Evolutionary conservation across 2,329 filamentous ascomycete species (phyloP), one percentile per base, ranked within the genome.

Genomic region (Aureobasidium lini): DNA sequence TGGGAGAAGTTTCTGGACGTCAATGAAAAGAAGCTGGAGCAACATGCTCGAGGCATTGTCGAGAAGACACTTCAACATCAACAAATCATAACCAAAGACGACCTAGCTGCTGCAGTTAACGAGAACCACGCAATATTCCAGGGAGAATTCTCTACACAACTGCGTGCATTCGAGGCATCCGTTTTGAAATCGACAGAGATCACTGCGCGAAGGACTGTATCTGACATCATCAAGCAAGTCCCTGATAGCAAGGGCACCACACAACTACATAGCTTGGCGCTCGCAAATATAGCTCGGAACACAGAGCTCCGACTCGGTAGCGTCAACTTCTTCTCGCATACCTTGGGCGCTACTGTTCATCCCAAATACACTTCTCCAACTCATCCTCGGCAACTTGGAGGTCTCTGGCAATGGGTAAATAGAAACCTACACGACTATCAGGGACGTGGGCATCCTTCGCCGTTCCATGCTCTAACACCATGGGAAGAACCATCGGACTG

Each of bases 401-500:
- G 43, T 7, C 1, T 57, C 4, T 57, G 54, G 54, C 54, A 48
- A 15, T 57, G 54, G 54, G 36, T 57, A 10, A 48, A 40, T 34
- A 57, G 54, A 10, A 47, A 57, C 15, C 43, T 47, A 2, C 18
- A 47, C 16, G 43, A 48, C 43, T 57, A 31, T 15, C 31, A 57
- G 10, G 54, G 54, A n/a, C 54, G 54, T 16, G 43, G 54, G 5
- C 42, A 57, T 48, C 54, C 54, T 40, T 57, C 54, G 15, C 42
- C 54, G 9, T 37, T 10, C 13, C 71, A 78, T 0, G 90, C 88
- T 0, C 77, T 96, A 2, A 69, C 73, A 1, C 74, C 77, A 3
- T 96, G 92, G 90, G 77, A 85, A 9, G 89, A 95, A 50, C 81
- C 87, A 36, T 89, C 88, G 18, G 89, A 97, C 62, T 95, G 90